Conservation (phyloP, 1,284 basidiomycete species). For the Lentinula novae-zelandiae region DNA sequence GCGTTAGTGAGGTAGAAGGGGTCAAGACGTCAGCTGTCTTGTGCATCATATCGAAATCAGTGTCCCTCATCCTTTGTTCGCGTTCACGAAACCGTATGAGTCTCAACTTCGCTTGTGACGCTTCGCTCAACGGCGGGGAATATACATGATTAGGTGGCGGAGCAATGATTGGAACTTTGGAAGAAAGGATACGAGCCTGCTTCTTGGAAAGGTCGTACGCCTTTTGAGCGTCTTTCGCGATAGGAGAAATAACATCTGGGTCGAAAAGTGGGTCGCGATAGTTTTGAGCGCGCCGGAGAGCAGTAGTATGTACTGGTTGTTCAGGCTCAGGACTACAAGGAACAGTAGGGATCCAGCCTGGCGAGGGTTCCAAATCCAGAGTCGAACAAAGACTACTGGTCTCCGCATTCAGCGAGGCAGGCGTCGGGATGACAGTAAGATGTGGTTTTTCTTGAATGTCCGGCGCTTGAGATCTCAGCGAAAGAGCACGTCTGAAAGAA, state of each 20-base stretch:
- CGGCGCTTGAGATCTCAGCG: background rate
- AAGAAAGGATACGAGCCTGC: background rate
- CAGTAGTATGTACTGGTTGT: background rate
- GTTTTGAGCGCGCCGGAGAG: background rate
- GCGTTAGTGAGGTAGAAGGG: too few species aligned
- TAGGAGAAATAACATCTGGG: background rate
- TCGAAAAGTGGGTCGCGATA: constrained; percentile 3
- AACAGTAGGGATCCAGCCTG: constrained; percentile 11
- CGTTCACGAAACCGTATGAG: constrained; percentile 36
- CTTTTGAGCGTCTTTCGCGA: background rate
- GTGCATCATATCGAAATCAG: background rate
- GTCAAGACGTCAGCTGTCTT: background rate
- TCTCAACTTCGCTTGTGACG: constrained; percentile 40
- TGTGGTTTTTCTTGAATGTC: background rate
- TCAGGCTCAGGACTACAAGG: constrained; percentile 10
- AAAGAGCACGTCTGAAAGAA: background rate
- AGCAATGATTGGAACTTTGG: constrained; percentile 48
- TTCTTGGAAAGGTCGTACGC: background rate
- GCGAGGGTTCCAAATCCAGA: background rate
- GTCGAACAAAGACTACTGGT: background rate
- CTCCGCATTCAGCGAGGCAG: background rate
- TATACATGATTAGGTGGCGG: constrained; percentile 37
- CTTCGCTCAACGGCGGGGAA: constrained; percentile 30
- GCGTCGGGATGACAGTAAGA: background rate
- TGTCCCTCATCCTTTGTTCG: constrained; percentile 33